A percentile compares a stretch with the other conserved stretches of the same genome.
phyloP scores from a whole-genome alignment of 495 filamentous ascomycete genomes.

The Pyrenula aspistea region DNA sequence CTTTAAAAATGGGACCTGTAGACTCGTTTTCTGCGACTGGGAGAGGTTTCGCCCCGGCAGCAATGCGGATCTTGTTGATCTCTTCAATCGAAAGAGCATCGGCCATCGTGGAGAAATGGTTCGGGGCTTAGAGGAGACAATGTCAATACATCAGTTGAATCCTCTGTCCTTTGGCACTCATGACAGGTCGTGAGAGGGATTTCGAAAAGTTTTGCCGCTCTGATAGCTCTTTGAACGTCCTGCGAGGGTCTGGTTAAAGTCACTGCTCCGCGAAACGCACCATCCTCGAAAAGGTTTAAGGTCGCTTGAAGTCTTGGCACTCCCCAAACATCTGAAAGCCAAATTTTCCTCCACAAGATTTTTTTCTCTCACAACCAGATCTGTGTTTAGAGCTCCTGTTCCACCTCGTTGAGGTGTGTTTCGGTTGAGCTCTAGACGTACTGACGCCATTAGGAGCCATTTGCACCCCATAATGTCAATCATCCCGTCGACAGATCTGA shows the following conservation, averaged over 20 bases:
- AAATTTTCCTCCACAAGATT: slow-evolving; percentile 16
- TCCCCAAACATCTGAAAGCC: slow-evolving; percentile 10
- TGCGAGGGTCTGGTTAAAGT: no score
- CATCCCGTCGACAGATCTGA: slow-evolving; percentile 87
- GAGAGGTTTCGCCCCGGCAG: slow-evolving; percentile 81
- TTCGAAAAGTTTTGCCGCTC: no score
- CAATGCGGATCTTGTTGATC: slow-evolving; percentile 72
- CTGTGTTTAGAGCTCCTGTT: slow-evolving; percentile 73
- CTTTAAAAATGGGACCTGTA: slow-evolving; percentile 48
- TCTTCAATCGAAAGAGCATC: slow-evolving; percentile 60
- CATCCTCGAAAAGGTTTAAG: no score
- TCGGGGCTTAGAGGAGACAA: not conserved
- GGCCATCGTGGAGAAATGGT: slow-evolving; percentile 40
- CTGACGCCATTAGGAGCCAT: slow-evolving; percentile 81
- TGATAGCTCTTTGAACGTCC: no score
- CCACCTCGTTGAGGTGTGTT: slow-evolving; percentile 33
- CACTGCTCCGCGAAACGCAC: no score
- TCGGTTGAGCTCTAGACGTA: slow-evolving; percentile 72
- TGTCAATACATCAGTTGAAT: no score
- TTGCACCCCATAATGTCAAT: slow-evolving; percentile 60
- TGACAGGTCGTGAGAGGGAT: no score
- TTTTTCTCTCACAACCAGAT: slow-evolving; percentile 48
- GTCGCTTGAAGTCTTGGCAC: slow-evolving; percentile 8
- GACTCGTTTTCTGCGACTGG: slow-evolving; percentile 56
- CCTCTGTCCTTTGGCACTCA: no score